Base-by-base conservation (phyloP, 345 rosid species). In the Anastatica hierochuntica region DNA sequence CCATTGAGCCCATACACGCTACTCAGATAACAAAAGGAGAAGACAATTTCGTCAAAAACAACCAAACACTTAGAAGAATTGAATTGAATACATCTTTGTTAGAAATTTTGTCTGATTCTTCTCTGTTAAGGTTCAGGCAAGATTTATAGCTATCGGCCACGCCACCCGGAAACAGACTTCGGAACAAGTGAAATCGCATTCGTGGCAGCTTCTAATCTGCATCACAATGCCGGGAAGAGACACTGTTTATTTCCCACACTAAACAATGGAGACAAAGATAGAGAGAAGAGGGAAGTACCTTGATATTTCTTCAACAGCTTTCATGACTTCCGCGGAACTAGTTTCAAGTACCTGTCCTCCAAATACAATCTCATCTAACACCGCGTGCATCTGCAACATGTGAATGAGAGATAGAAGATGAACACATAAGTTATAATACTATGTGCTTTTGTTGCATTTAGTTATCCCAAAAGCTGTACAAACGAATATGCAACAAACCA, bases 301-400 rank as follows among this genome's bases (percentile, higher is more conserved):
- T 6, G 94, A 81, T 73, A 92, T 88, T 66, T 92, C 90, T 74
- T 88, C 90, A 17, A 81, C 80, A 45, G 84, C 88, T 62, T 68
- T 92, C 61, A 81, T 73, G 53, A 92, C 76, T 71, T 92, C 97
- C 4, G 75, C 33, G 15, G 94, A 85, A 68, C 79, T 88, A 66
- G 97, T 88, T 74, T 92, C 98, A 20, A 88, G 71, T 60, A 88
- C 97, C 49, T 92, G 95, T 29, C 97, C 98, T 67, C 95, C 95
- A 68, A 81, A 85, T 42, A 92, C 64, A 26, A 88, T 92, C 78
- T 82, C 94, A 62, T 88, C 94, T 45, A 88, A 45, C 27, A 92
- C 73, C n/a, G 83, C 62, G 40, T 92, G 97, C 72, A 92, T 70
- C 98, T 92, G 82, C 53, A 61, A 53, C 53, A 40, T 31, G 51